Evolutionary conservation across 1,139 yeast genomes (phyloP), one percentile per base, ranked within the genome.

Genomic region (Taiozyma sp.): DNA sequence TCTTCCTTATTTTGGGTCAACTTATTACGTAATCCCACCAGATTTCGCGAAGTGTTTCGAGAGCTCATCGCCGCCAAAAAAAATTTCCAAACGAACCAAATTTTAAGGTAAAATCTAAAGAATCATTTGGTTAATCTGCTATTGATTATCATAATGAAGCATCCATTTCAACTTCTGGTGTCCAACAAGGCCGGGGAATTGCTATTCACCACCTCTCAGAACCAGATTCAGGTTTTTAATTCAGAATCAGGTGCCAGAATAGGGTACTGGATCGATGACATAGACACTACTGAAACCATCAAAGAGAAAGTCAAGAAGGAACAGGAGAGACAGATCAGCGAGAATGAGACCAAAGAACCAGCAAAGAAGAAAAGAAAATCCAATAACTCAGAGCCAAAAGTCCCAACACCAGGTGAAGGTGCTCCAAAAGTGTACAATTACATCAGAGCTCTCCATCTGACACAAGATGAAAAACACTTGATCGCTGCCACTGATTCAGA

Each of bases 401-500:
- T 79, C 40, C 85, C 88, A 14, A 72, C 74, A 11, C 85, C 87
- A 4, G 87, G 86, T 1, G 76, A 81, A 1, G 88, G 86, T 2
- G 86, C 87, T 3, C 88, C 88, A 29, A 79, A 79, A 46, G 72
- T 80, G 26, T 80, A 75, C 66, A 83, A 83, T 56, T 80, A 82
- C 57, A 79, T 91, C 48, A 77, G 95, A 63, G 77, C 81, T 24
- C 67, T 89, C 57, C 67, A 69, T 6, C 63, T 88, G 43, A 71
- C 85, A 16, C 65, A 71, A 28, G 75, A 81, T 61, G 88, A 79
- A 32, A 66, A 72, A 46, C 73, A 74, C 59, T 66, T 91, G 43
- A 72, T 88, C 32, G 87, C 83, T 2, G 82, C 88, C 41, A 84
- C 95, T 4, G 96, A 88, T 63, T 85, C 85, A 55, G 95, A 88